Evolutionary conservation across 768 basidiomycete species (phyloP), one percentile per base, ranked within the genome.

Genomic region (Boletus barrowsii): DNA sequence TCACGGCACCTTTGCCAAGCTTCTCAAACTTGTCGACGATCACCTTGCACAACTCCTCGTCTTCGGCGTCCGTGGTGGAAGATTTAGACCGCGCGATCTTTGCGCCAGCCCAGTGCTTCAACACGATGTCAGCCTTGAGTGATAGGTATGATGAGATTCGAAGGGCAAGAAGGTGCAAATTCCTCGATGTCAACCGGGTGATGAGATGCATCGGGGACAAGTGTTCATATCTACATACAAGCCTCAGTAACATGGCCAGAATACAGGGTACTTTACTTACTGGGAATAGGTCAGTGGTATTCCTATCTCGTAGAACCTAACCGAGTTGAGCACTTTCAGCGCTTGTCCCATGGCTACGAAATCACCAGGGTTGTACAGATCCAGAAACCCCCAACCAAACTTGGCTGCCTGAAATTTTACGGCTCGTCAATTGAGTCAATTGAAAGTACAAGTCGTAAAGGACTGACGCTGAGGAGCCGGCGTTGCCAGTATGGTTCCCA

Each of bases 91-190:
- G 83, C 45, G 83, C 69, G 53, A 99, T 97, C 71, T 97, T 96
- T 2, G 92, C 88, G 55, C 85, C 86, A 1, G 97, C 97, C 97
- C 97, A 99, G 66, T 98, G 96, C 58, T 87, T 90, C 40, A 99
- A 75, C 1, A 98, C 93, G 0, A 83, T 80, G 58, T 94, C 89
- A 1, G 93, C 88, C 48, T 90, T 88, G 42, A 98, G 76, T 15
- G 82, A 80, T 30, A 98, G 80, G 72, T 86, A 93, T 1, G 83
- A 79, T 3, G 95, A 94, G 58, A 98, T 86, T 24, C 94, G 86
- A 17, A 98, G 83, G 9, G 96, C 93, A 42, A 98, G 85, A 2
- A 98, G 82, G 65, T 99, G 95, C 56, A 93, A 77, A 58, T 92
- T 92, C 14, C 94, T 86, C 0, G 92, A 80, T 8, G 92, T 90